Evolutionary conservation across 176 grass and related monocot species (phyloP).

Genomic region (Pontederia paniculata): DNA sequence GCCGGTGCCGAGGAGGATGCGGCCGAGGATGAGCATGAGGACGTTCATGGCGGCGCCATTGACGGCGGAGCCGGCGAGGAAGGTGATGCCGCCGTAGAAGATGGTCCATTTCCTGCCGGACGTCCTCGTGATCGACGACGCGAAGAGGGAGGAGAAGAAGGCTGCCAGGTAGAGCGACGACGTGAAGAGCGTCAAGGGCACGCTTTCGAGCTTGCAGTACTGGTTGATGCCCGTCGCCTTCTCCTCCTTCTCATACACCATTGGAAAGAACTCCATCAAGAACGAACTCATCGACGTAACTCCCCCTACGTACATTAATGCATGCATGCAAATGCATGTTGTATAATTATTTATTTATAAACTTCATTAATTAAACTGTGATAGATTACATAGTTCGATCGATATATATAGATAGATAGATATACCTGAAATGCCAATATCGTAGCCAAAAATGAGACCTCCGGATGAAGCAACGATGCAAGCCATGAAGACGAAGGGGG

Average conservation of each 20-base stretch:
- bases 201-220: conserved; percentile 6
- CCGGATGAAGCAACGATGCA: conserved; percentile 1
- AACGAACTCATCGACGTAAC: too few species aligned
- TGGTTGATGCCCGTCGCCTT: not conserved
- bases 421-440: not conserved
- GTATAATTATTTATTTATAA: too few species aligned
- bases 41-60: conserved; percentile 5
- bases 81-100: not conserved
- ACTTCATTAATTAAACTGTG: too few species aligned
- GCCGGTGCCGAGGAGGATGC: conserved; percentile 1
- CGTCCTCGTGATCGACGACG: not conserved
- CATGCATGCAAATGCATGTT: not conserved
- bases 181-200: conserved; percentile 1
- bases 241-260: not conserved
- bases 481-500: not conserved
- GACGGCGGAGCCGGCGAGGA: conserved; percentile 4
- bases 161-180: conserved; percentile 7
- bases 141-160: conserved; percentile 1
- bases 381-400: too few species aligned
- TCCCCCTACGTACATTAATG: too few species aligned
- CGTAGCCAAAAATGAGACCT: conserved; percentile 2
- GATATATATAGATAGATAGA: too few species aligned
- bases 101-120: not conserved
- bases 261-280: too few species aligned
- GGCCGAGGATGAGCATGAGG: conserved; percentile 4